Base-by-base conservation (phyloP, 108 stramenopile species). In the Fragilaria radians region DNA sequence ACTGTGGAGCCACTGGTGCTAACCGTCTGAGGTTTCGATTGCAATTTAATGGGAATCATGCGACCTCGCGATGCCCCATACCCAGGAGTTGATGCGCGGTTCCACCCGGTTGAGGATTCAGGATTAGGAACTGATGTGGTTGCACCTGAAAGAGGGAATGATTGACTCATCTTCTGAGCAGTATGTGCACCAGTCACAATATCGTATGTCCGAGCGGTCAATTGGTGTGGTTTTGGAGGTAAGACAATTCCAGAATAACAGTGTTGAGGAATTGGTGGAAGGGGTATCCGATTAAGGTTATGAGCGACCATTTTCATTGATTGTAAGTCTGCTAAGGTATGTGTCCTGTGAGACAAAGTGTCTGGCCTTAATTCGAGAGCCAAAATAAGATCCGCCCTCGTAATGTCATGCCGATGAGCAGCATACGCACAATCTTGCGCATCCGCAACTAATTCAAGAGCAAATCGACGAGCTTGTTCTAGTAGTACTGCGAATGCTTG, bases 161-260 rank as follows among this genome's bases (percentile, higher is more conserved):
- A 36, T 31, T 68, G 58, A 2, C 73, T 70, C 78, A 86, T 83
- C 23, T 65, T 61, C 46, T 79, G 76, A 4, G 68, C 72, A 4
- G 70, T 73, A 45, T 73, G 72, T 17, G 83, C 82, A 17, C 85
- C 77, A 59, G 77, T 84, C 31, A 92, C 83, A 23, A 92, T 74
- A 78, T 92, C 90, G 70, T 73, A 92, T 28, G 90, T 88, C 21
- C 90, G 63, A 4, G 78, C 73, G 47, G 85, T 88, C 56, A 92
- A 56, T 54, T 80, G 80, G 33, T 86, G 68, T 9, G 67, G 67
- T 26, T 66, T 65, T 4, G 84, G 79, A 3, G 90, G 90, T 30
- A 91, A 60, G 27, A 77, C 61, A 5, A 92, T 67, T 1, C 90
- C 90, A 33, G 71, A 70, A 65, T 88, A 92, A 46, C 86, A 88